phyloP scores from a whole-genome alignment of 1,284 basidiomycete species.

The Malassezia brasiliensis region DNA sequence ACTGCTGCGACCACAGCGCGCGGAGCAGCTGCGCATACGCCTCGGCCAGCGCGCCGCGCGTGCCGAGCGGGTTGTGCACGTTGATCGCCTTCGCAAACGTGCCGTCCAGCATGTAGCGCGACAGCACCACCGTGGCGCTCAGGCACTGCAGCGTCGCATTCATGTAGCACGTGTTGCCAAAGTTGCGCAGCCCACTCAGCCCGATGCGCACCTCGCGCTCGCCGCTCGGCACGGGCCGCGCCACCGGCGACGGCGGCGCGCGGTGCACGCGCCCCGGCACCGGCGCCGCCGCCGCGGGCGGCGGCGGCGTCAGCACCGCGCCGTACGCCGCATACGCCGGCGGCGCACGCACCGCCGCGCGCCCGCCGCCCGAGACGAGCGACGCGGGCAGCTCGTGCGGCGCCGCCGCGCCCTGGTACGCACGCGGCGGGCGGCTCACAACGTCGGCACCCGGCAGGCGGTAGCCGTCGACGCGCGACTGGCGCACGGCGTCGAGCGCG shows the following conservation, averaged over 20 bases:
- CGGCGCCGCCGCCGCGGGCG: slow-evolving; percentile 5
- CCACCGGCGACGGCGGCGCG: neutral
- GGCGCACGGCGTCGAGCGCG: slow-evolving; percentile 4
- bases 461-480: slow-evolving; percentile 8
- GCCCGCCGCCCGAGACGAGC: neutral
- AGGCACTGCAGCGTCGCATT: slow-evolving; percentile 47
- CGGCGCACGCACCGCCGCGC: neutral
- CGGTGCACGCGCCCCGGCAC: neutral
- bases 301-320: neutral
- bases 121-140: slow-evolving; percentile 38
- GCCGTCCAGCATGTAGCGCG: slow-evolving; percentile 51
- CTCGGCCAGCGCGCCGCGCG: slow-evolving; percentile 70
- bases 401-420: neutral
- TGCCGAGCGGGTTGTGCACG: slow-evolving; percentile 73
- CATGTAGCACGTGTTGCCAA: slow-evolving; percentile 49
- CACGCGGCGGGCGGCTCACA: neutral
- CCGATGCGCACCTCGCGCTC: slow-evolving; percentile 29
- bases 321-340: neutral
- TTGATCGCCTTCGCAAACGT: slow-evolving; percentile 82
- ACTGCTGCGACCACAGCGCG: slow-evolving; percentile 78
- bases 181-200: slow-evolving; percentile 43
- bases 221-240: neutral
- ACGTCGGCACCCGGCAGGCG: neutral
- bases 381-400: neutral
- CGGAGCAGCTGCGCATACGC: slow-evolving; percentile 75